Conservation (phyloP, 2,329 filamentous ascomycete species). For the Cercospora janseana region DNA sequence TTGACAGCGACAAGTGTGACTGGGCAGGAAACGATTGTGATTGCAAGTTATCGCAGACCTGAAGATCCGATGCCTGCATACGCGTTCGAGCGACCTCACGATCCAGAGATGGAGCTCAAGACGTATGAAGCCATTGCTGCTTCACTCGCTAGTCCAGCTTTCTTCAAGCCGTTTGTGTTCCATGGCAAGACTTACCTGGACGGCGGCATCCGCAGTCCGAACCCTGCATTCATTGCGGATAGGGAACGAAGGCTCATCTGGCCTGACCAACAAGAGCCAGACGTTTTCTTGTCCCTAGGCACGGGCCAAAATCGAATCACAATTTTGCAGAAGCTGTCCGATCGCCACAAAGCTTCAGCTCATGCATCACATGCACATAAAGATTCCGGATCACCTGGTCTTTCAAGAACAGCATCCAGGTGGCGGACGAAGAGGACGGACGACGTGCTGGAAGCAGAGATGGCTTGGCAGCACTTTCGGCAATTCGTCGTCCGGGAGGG, state of each 20-base stretch:
- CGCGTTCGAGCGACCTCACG: conserved; percentile 43
- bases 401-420: conserved; percentile 21
- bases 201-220: conserved; percentile 51
- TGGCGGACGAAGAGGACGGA: conserved; percentile 33
- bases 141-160: conserved; percentile 51
- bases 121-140: conserved; percentile 55
- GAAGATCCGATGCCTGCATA: conserved; percentile 36
- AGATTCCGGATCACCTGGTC: not conserved
- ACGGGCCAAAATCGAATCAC: conserved; percentile 37
- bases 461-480: conserved; percentile 38
- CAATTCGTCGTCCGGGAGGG: conserved; percentile 31
- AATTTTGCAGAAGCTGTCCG: conserved; percentile 32
- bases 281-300: conserved; percentile 39
- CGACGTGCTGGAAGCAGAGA: conserved; percentile 39
- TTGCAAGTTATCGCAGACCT: conserved; percentile 49
- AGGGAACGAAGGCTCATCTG: conserved; percentile 42
- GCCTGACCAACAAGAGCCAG: conserved; percentile 37
- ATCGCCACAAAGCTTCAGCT: conserved; percentile 25
- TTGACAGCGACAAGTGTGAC: conserved; percentile 45
- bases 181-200: conserved; percentile 53
- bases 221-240: conserved; percentile 53
- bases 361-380: conserved; percentile 7
- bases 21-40: conserved; percentile 42
- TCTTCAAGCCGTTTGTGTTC: conserved; percentile 52
- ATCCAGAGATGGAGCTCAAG: conserved; percentile 43